Percentiles rank a stretch among this genome's conserved stretches.
Conservation (phyloP, 371 early-diverging fungal species). For the Capniomyces stellatus region DNA sequence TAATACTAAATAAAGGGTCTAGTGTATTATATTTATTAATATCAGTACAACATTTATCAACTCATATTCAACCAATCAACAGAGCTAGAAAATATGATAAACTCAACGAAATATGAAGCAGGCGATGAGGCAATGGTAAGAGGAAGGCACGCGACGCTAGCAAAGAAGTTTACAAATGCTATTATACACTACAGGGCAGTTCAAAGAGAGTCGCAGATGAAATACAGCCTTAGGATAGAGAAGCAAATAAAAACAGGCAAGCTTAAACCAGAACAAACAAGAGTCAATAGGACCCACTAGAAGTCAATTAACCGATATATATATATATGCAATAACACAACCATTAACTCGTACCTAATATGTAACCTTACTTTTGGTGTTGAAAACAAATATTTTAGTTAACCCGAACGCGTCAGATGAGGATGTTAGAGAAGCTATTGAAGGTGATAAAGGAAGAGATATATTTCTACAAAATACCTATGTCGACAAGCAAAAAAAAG, state of each 20-base stretch:
- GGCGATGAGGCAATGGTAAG: constrained; percentile 11
- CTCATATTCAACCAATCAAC: background rate
- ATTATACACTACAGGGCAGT: constrained; percentile 3
- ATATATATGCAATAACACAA: background rate
- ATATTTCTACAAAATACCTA: background rate
- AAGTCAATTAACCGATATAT: background rate
- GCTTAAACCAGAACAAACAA: background rate
- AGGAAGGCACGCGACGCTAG: constrained; percentile 4
- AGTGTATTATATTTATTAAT: background rate
- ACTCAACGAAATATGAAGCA: background rate
- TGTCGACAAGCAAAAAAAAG: background rate
- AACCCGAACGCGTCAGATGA: constrained; percentile 1
- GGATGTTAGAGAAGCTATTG: background rate
- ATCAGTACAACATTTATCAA: too few relatives aligned
- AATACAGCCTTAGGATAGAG: background rate
- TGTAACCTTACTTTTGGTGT: background rate
- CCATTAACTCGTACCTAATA: background rate
- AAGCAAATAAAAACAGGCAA: constrained; percentile 1
- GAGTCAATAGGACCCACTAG: too few relatives aligned
- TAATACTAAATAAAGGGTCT: too few relatives aligned
- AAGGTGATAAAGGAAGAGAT: background rate
- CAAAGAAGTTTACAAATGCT: constrained; percentile 4
- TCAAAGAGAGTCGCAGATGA: constrained; percentile 4
- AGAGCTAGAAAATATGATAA: background rate
- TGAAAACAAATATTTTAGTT: background rate